Conservation (phyloP, 108 stramenopile genomes). For the Skeletonema grethae region DNA sequence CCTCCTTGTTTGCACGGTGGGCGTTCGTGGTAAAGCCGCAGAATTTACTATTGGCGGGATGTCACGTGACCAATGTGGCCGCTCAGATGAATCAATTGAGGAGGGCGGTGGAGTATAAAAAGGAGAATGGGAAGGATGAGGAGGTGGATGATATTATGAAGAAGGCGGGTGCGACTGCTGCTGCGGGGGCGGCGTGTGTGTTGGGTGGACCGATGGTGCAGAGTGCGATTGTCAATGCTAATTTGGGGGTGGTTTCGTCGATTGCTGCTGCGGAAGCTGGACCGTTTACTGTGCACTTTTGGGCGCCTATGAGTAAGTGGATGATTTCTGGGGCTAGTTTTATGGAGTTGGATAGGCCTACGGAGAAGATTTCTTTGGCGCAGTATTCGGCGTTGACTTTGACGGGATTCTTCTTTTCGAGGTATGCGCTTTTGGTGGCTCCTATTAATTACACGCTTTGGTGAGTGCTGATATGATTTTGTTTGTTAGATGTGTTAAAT, state of each 20-base stretch:
- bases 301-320: constrained; percentile 93
- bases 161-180: constrained; percentile 72
- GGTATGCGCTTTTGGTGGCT: constrained; percentile 78
- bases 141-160: constrained; percentile 64
- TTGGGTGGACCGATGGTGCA: constrained; percentile 64
- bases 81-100: constrained; percentile 86
- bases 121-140: constrained; percentile 61
- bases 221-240: constrained; percentile 48
- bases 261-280: constrained; percentile 81
- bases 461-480: constrained; percentile 12
- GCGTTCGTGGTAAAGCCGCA: constrained; percentile 81
- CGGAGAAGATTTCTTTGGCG: constrained; percentile 82
- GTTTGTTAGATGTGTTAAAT: background rate
- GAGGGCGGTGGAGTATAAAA: constrained; percentile 77
- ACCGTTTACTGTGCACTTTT: constrained; percentile 60
- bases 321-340: constrained; percentile 84
- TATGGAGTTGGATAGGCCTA: constrained; percentile 81
- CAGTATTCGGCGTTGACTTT: constrained; percentile 85
- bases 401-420: constrained; percentile 86
- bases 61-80: constrained; percentile 81
- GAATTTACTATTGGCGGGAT: constrained; percentile 66
- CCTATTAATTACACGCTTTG: constrained; percentile 86
- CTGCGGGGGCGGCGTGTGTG: constrained; percentile 58
- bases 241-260: constrained; percentile 62
- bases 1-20: constrained; percentile 83